phyloP scores from a whole-genome alignment of 2,329 filamentous ascomycete species.

The Penicillium sp. region DNA sequence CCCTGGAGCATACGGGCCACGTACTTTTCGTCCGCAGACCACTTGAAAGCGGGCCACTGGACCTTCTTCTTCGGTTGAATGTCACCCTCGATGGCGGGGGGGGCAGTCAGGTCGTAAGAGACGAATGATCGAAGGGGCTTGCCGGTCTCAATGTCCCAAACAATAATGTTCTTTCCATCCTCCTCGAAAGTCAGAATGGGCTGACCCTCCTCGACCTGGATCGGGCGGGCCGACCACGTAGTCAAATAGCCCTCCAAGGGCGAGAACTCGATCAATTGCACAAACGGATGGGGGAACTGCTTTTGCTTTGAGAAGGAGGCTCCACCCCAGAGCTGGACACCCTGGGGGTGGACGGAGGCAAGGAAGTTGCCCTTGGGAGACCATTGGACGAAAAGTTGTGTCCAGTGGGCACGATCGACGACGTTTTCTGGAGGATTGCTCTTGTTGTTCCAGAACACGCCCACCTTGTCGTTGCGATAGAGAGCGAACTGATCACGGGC shows the following conservation, averaged over 20 bases:
- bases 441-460: constrained; percentile 98
- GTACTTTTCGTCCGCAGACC: constrained; percentile 96
- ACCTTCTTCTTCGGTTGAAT: constrained; percentile 81
- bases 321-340: constrained; percentile 96
- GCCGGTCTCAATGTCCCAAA: constrained; percentile 91
- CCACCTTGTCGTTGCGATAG: constrained; percentile 86
- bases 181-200: constrained; percentile 82
- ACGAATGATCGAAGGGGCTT: constrained; percentile 90
- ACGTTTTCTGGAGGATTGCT: constrained; percentile 81
- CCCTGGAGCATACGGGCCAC: constrained; percentile 86
- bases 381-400: constrained; percentile 97
- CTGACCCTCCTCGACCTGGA: constrained; percentile 85
- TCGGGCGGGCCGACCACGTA: constrained; percentile 93
- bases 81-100: constrained; percentile 57
- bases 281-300: constrained; percentile 89
- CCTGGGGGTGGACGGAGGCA: constrained; percentile 90
- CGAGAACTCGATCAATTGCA: constrained; percentile 95
- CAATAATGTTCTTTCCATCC: constrained; percentile 98
- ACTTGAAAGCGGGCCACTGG: constrained; percentile 99
- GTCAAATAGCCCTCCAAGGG: constrained; percentile 88
- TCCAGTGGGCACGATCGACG: constrained; percentile 93
- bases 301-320: constrained; percentile 82
- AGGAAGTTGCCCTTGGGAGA: constrained; percentile 91
- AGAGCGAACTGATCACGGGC: constrained; percentile 94
- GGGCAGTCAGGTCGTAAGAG: constrained; percentile 65